These are phyloP conservation scores for Apiotrichum porosum DNA, from an alignment of 1,284 basidiomycete species.

Conservation along the genomic window DNA sequence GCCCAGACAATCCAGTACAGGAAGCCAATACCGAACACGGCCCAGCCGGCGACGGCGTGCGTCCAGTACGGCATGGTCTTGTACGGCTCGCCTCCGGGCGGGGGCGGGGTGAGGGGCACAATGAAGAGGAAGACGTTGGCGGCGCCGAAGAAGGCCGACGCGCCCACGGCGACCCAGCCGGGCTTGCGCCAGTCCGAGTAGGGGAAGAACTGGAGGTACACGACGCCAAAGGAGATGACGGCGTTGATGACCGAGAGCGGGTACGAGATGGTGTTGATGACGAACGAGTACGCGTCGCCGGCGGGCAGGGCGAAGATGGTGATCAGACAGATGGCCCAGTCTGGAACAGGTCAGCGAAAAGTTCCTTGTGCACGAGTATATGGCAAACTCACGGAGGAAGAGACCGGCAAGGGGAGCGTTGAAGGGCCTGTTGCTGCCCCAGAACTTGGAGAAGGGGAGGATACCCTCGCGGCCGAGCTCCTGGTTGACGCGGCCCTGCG, in stretches of 20 bases:
- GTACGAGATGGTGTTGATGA: constrained; percentile 23
- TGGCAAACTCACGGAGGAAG: background rate
- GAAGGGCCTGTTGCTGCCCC: constrained; percentile 38
- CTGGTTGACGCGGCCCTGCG: constrained; percentile 45
- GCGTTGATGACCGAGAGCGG: constrained; percentile 15
- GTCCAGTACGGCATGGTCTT: constrained; percentile 16
- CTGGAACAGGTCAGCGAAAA: constrained; percentile 40
- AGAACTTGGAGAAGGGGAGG: constrained; percentile 42
- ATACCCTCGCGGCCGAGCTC: constrained; percentile 44
- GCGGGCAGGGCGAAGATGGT: constrained; percentile 57
- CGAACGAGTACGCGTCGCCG: constrained; percentile 56
- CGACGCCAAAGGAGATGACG: constrained; percentile 14
- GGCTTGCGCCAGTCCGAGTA: constrained; percentile 12
- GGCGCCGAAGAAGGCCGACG: constrained; percentile 12
- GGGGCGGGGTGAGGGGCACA: constrained; percentile 11
- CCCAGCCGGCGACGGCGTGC: constrained; percentile 16
- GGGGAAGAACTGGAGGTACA: constrained; percentile 13
- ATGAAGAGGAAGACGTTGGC: constrained; percentile 18
- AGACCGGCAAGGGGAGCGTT: constrained; percentile 25
- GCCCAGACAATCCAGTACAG: constrained; percentile 22
- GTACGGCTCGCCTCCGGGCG: constrained; percentile 14
- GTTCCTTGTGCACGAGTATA: background rate
- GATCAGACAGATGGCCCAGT: constrained; percentile 54
- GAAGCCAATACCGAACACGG: constrained; percentile 21
- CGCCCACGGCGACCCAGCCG: background rate